A percentile compares a stretch with the other conserved stretches of the same genome.
These are phyloP conservation scores for Verticillium dahliae DNA, from an alignment of 2,329 filamentous ascomycete species.

Conservation along the genomic window DNA sequence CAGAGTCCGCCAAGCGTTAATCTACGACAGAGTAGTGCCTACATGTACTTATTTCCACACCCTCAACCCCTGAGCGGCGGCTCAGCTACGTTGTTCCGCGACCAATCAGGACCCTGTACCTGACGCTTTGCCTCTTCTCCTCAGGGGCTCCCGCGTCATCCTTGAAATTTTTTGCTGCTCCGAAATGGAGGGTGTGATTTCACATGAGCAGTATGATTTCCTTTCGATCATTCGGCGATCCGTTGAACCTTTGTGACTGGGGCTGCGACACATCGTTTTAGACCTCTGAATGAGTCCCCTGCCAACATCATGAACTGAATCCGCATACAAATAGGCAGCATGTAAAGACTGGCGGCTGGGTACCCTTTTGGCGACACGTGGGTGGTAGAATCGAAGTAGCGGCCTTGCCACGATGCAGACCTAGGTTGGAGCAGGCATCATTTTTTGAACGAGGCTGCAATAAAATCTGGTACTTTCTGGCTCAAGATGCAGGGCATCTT, in stretches of 20 bases:
- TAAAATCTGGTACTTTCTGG: too few species aligned
- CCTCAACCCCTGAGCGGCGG: slow-evolving; percentile 16
- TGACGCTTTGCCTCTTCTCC: slow-evolving; percentile 25
- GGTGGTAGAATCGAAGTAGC: too few species aligned
- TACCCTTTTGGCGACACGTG: too few species aligned
- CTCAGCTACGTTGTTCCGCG: slow-evolving; percentile 23
- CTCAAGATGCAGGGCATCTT: too few species aligned
- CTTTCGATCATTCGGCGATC: background rate
- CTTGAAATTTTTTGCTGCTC: background rate
- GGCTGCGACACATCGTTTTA: background rate
- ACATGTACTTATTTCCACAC: slow-evolving; percentile 10
- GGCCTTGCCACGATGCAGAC: too few species aligned
- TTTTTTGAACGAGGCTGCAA: too few species aligned
- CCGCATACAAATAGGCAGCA: too few species aligned
- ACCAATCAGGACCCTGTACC: slow-evolving; percentile 33
- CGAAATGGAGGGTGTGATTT: background rate
- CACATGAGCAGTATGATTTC: background rate
- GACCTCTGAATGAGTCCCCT: too few species aligned
- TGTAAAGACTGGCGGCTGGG: too few species aligned
- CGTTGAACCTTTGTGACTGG: background rate
- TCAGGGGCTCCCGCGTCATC: slow-evolving; percentile 4
- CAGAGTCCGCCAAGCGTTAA: slow-evolving; percentile 9
- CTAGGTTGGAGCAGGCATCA: too few species aligned
- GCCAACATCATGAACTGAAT: too few species aligned
- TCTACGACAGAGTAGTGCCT: background rate